Percentiles rank a stretch among this genome's conserved stretches.
phyloP scores from a whole-genome alignment of 192 early-diverging fungal species.

The Rhizoclosmatium globosum region DNA sequence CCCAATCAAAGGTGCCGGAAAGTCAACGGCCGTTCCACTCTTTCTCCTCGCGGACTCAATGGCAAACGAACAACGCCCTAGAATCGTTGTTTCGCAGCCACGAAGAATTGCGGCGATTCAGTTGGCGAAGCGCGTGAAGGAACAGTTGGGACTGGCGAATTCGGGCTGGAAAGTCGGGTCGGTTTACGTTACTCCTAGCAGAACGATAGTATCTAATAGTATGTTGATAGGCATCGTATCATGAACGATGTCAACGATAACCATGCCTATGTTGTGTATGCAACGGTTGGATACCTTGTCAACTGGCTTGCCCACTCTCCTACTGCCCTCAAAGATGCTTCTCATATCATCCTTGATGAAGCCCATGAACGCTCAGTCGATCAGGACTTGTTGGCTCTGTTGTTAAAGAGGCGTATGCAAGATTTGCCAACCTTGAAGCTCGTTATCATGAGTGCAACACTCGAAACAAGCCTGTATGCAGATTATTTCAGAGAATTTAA shows the following conservation, averaged over 20 bases:
- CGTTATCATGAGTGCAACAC: slow-evolving; percentile 1
- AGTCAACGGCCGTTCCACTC: too few relatives aligned
- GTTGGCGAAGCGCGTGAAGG: too few relatives aligned
- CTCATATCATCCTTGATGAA: slow-evolving; percentile 85
- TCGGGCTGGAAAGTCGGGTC: not conserved
- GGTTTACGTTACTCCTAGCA: not conserved
- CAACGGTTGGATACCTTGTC: slow-evolving; percentile 11
- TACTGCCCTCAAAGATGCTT: not conserved
- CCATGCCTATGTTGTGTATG: not conserved
- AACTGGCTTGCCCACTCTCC: slow-evolving; percentile 1
- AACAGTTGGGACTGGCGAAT: not conserved
- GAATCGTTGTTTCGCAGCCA: too few relatives aligned
- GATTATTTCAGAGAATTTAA: slow-evolving; percentile 14
- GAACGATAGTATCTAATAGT: not conserved
- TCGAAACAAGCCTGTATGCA: not conserved
- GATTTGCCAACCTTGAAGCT: not conserved
- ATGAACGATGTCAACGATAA: slow-evolving; percentile 3
- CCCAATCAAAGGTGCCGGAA: too few relatives aligned
- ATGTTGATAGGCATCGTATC: not conserved
- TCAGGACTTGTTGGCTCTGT: slow-evolving; percentile 77
- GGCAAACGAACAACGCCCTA: too few relatives aligned
- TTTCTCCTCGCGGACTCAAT: too few relatives aligned
- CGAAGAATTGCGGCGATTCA: too few relatives aligned
- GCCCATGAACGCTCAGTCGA: slow-evolving; percentile 93
- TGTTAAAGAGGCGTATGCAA: not conserved